Evolutionary conservation across 2,329 filamentous ascomycete genomes (phyloP).

Genomic region (Colletotrichum echinochloae): DNA sequence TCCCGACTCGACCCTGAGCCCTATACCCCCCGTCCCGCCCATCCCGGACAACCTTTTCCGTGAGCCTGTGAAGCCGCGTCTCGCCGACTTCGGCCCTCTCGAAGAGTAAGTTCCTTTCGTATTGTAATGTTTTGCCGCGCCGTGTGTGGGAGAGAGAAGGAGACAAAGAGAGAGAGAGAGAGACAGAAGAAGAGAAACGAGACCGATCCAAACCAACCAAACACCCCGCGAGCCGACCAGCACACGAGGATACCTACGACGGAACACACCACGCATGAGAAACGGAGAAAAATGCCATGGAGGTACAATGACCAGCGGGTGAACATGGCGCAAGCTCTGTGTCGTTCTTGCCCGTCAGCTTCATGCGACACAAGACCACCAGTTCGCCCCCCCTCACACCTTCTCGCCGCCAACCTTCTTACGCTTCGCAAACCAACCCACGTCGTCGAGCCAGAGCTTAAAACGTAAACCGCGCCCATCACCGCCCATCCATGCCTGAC

Average conservation of each 20-base stretch:
- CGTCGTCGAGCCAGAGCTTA: constrained; percentile 20
- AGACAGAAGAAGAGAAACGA: neutral
- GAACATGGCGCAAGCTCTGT: neutral
- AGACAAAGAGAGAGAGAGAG: neutral
- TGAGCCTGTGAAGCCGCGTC: neutral
- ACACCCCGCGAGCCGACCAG: neutral
- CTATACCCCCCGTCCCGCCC: neutral
- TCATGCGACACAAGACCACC: neutral
- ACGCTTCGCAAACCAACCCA: neutral
- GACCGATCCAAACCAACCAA: too few species aligned
- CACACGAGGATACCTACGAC: neutral
- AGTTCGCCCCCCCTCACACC: neutral
- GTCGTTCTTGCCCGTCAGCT: neutral
- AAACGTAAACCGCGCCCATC: constrained; percentile 1
- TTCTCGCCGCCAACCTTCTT: neutral
- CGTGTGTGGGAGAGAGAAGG: neutral
- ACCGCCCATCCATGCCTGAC: too few species aligned
- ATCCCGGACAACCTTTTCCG: neutral
- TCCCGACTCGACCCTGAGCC: neutral
- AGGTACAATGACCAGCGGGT: neutral
- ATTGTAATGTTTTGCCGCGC: neutral
- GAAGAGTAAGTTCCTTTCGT: constrained; percentile 19
- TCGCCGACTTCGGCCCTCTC: neutral
- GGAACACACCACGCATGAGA: neutral
- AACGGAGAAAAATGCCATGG: neutral